Evolutionary conservation across 2,329 filamentous ascomycete genomes (phyloP).

Genomic region (Epicoccum nigrum): DNA sequence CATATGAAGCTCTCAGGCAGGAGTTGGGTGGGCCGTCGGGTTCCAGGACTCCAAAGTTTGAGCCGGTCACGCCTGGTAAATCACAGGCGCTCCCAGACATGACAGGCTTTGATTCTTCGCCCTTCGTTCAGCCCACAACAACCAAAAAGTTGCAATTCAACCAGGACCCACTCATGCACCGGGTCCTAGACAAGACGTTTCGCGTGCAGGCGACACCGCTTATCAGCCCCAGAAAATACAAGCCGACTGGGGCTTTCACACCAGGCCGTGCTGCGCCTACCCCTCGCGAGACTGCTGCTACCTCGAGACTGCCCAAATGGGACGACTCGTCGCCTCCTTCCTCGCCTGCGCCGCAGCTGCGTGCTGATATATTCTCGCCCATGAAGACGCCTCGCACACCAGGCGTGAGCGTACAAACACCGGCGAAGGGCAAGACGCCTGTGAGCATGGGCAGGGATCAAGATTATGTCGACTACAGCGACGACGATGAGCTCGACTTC

Average conservation of each 20-base stretch:
- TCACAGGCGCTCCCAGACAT: conserved; percentile 49
- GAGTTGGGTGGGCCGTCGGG: conserved; percentile 70
- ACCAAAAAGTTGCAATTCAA: conserved; percentile 42
- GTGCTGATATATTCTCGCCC: conserved; percentile 85
- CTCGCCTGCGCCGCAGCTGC: conserved; percentile 76
- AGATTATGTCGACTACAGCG: conserved; percentile 73
- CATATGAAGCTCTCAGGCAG: conserved; percentile 75
- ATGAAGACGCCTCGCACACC: conserved; percentile 71
- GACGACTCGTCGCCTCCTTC: conserved; percentile 57
- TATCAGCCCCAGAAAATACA: conserved; percentile 62
- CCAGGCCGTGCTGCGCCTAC: conserved; percentile 42
- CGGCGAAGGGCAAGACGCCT: conserved; percentile 52
- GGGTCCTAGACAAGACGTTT: conserved; percentile 94
- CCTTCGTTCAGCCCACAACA: conserved; percentile 53
- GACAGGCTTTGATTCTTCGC: conserved; percentile 57
- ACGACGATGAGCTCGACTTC: conserved; percentile 66
- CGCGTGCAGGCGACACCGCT: conserved; percentile 91
- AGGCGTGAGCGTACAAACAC: conserved; percentile 82
- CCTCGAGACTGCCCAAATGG: conserved; percentile 30
- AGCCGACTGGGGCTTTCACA: conserved; percentile 46
- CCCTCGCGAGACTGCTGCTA: conserved; percentile 29
- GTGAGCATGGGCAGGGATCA: conserved; percentile 58
- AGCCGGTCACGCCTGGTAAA: conserved; percentile 47
- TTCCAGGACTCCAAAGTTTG: conserved; percentile 35
- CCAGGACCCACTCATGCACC: conserved; percentile 83